Evolutionary conservation across 768 basidiomycete genomes (phyloP).

Genomic region (Cyathus striatus): DNA sequence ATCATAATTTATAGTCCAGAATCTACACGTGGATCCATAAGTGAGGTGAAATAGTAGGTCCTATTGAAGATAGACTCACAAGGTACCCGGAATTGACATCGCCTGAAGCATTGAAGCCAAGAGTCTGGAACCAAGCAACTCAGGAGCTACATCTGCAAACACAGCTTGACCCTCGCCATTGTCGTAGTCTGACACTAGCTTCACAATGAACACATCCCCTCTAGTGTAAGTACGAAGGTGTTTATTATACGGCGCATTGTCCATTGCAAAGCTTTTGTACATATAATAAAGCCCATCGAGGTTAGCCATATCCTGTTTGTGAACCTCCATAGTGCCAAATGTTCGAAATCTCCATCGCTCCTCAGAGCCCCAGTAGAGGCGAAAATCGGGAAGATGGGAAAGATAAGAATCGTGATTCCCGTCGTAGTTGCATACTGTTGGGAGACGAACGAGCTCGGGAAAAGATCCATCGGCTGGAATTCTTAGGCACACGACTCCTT

Average conservation of each 20-base stretch:
- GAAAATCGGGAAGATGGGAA: not conserved
- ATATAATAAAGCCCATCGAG: not conserved
- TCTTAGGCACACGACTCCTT: not conserved
- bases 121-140: not conserved
- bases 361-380: not conserved
- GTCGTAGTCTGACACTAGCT: not conserved
- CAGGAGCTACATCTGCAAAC: not conserved
- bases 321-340: not conserved
- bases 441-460: not conserved
- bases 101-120: no score
- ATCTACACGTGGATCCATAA: no score
- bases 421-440: not conserved
- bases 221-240: not conserved
- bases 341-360: not conserved
- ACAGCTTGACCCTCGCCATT: not conserved
- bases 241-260: not conserved
- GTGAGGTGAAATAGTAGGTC: no score
- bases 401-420: not conserved
- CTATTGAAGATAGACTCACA: no score
- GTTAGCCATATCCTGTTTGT: not conserved
- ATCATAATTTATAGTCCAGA: no score
- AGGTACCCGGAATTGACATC: no score
- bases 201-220: not conserved
- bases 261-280: not conserved
- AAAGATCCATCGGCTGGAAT: not conserved